Conservation (phyloP, 345 rosid genomes). For the Sonneratia alba region DNA sequence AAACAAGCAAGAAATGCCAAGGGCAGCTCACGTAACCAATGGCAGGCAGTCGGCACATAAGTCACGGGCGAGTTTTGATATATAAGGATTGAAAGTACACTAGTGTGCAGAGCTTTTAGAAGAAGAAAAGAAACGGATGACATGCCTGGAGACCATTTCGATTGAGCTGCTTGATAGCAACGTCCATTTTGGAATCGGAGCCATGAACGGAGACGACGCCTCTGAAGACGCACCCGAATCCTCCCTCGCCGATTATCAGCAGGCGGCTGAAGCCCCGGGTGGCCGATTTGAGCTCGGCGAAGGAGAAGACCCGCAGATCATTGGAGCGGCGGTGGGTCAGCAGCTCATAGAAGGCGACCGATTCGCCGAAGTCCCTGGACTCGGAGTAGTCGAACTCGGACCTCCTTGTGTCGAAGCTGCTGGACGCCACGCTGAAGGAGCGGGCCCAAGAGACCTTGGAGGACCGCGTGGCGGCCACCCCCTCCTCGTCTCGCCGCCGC, state of each 20-base stretch:
- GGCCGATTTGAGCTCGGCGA: conserved; percentile 67
- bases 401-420: conserved; percentile 61
- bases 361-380: conserved; percentile 58
- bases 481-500: conserved; percentile 28
- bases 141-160: conserved; percentile 98
- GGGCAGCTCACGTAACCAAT: background rate
- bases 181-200: conserved; percentile 40
- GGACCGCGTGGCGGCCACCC: conserved; percentile 32
- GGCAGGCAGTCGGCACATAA: background rate
- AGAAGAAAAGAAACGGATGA: conserved; percentile 8
- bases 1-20: background rate
- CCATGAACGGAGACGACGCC: conserved; percentile 51
- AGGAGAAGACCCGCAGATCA: conserved; percentile 67
- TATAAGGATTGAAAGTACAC: background rate
- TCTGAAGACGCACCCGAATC: conserved; percentile 83
- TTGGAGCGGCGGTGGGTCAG: conserved; percentile 59
- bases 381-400: conserved; percentile 83
- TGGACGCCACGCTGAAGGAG: conserved; percentile 81
- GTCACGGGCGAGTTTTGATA: background rate
- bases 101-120: background rate
- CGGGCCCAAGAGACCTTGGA: conserved; percentile 85
- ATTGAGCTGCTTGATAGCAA: conserved; percentile 84
- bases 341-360: conserved; percentile 38
- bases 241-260: conserved; percentile 85
- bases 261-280: conserved; percentile 70